Percentiles rank a stretch among this genome's conserved stretches.
Evolutionary conservation across 1,284 basidiomycete genomes (phyloP).

Genomic region (Cryptococcus hybrid): DNA sequence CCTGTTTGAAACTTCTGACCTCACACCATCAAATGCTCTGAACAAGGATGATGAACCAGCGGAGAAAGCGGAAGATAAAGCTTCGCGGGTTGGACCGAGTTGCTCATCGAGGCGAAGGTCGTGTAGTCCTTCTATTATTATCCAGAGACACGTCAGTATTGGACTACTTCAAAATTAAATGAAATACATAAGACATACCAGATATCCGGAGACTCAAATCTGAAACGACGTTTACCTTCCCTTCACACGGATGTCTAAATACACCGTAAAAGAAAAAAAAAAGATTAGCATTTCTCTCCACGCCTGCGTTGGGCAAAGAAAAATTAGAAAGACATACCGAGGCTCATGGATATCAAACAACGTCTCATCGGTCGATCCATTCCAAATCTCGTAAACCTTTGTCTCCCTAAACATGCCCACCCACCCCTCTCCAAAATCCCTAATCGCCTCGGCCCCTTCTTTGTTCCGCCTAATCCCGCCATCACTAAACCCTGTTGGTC

Average conservation of each 20-base stretch:
- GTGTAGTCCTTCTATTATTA: constrained; percentile 69
- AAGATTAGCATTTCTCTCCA: too few relatives aligned
- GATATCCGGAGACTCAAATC: constrained; percentile 80
- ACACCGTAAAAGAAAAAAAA: too few relatives aligned
- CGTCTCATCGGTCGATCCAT: constrained; percentile 77
- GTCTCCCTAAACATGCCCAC: constrained; percentile 78
- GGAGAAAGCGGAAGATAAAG: constrained; percentile 70
- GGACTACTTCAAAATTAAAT: too few relatives aligned
- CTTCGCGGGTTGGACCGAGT: constrained; percentile 82
- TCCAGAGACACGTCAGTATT: background rate
- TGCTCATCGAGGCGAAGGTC: constrained; percentile 87
- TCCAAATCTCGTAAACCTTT: constrained; percentile 82
- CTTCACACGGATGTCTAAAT: constrained; percentile 72
- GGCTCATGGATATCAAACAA: constrained; percentile 92
- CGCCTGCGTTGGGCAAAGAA: too few relatives aligned
- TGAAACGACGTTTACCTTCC: constrained; percentile 79
- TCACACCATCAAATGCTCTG: constrained; percentile 80
- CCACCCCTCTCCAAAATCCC: constrained; percentile 81
- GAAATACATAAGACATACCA: constrained; percentile 20
- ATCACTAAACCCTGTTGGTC: constrained; percentile 20
- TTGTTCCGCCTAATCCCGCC: constrained; percentile 16
- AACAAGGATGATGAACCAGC: constrained; percentile 77
- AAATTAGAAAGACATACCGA: constrained; percentile 54
- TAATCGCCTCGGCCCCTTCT: constrained; percentile 47
- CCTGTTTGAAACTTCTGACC: constrained; percentile 46